Evolutionary conservation across 495 filamentous ascomycete genomes (phyloP), one percentile per base, ranked within the genome.

Genomic region (Niebla homalea): DNA sequence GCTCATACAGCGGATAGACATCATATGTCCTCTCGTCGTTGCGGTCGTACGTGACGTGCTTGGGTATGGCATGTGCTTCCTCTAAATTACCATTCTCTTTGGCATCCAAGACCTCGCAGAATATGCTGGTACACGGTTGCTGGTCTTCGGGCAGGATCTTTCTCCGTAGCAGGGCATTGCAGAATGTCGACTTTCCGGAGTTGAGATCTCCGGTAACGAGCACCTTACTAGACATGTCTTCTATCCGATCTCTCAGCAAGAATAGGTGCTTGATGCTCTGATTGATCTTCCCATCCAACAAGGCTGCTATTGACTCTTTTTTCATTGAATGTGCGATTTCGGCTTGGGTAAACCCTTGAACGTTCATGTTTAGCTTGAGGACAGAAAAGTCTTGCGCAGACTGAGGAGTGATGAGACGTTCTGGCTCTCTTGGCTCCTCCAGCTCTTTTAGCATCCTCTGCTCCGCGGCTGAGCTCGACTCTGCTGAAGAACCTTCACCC

Each of bases 41-140:
- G 36, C 89, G 81, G 61, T 90, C 79, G 63, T 98, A 98, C 29
- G 70, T 61, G 11, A 67, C 59, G 46, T 90, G 80, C 60, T 81
- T 88, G 62, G 88, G 88, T 8, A 98, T 81, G 3, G 92, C 92
- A 61, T 98, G 92, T 10, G 96, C 89, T 63, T 98, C 92, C 64
- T 98, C 92, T 12, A 95, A 58, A 4, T 87, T 85, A 40, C 76
- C 78, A 57, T 98, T 98, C 59, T 95, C 89, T 49, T 87, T 74
- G 18, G 85, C 83, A 67, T 97, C 88, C 38, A 98, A 70, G 3
- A 98, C 92, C 63, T 98, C 92, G 62, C 93, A 97, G 68, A 98
- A 98, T 49, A 97, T 94, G 64, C 85, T 92, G 5, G 92, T 98
- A 68, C 93, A 97, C n/a, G 92, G 92, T 59, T 95, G 92, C 62